Conservation (phyloP, 140 eudicot genomes). For the Senecio squalidus region DNA sequence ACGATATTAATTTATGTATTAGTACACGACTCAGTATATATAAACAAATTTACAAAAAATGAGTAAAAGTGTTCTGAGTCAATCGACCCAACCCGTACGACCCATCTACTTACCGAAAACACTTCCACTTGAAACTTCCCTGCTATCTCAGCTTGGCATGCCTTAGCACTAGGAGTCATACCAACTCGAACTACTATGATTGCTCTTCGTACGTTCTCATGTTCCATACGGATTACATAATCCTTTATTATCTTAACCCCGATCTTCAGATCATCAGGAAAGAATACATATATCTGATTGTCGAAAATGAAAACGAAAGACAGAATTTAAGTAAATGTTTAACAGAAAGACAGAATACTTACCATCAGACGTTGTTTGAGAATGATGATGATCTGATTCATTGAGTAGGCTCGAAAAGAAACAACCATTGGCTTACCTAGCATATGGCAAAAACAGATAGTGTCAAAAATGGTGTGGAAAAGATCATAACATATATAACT, state of each 20-base stretch:
- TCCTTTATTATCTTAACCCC: slow-evolving; percentile 25
- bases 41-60: too few relatives aligned
- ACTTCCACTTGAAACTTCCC: slow-evolving; percentile 28
- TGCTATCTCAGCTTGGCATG: slow-evolving; percentile 23
- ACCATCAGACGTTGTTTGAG: slow-evolving; percentile 65
- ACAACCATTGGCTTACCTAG: slow-evolving; percentile 74
- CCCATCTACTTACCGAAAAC: slow-evolving; percentile 18
- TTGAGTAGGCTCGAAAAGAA: slow-evolving; percentile 72
- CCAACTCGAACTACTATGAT: slow-evolving; percentile 29
- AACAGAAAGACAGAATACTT: slow-evolving; percentile 6
- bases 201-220: slow-evolving; percentile 31
- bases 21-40: too few relatives aligned
- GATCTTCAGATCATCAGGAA: slow-evolving; percentile 34
- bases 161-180: slow-evolving; percentile 31
- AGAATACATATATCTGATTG: slow-evolving; percentile 35
- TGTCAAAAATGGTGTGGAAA: background rate
- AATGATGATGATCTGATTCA: slow-evolving; percentile 73
- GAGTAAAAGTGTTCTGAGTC: too few relatives aligned
- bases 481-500: background rate
- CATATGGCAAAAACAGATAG: slow-evolving; percentile 1
- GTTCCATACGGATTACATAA: slow-evolving; percentile 25
- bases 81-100: too few relatives aligned
- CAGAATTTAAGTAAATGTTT: too few relatives aligned
- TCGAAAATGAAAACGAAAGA: background rate
- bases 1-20: too few relatives aligned